phyloP scores from a whole-genome alignment of 164 flowering plant genomes.

The Piper longum region DNA sequence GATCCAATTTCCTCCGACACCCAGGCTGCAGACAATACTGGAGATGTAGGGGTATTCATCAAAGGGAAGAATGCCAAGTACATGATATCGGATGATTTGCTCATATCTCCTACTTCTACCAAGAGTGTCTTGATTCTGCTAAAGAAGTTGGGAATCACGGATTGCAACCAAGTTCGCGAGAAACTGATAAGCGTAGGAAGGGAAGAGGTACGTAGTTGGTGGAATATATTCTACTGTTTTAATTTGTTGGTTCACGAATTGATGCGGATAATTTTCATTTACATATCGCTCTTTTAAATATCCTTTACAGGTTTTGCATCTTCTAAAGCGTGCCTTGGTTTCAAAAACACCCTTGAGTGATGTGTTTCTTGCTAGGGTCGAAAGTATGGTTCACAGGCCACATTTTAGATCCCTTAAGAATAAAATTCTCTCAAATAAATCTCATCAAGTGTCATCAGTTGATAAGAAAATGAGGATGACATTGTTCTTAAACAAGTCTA shows the following conservation, averaged over 20 bases:
- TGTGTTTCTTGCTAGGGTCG: neutral
- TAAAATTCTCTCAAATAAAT: too few species aligned
- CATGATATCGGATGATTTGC: constrained; percentile 9
- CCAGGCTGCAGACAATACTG: neutral
- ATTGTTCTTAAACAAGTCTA: too few species aligned
- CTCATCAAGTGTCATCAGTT: too few species aligned
- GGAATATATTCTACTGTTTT: too few species aligned
- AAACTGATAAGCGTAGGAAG: neutral
- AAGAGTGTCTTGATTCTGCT: neutral
- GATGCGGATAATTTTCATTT: too few species aligned
- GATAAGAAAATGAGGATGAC: too few species aligned
- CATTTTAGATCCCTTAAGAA: too few species aligned
- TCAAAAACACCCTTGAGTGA: neutral
- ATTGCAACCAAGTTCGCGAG: constrained; percentile 1
- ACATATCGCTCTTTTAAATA: too few species aligned
- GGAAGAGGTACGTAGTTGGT: constrained; percentile 1
- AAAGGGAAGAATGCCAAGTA: neutral
- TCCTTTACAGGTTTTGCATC: neutral
- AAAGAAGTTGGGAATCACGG: neutral
- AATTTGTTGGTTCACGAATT: too few species aligned
- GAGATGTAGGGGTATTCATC: constrained; percentile 2
- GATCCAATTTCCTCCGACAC: too few species aligned
- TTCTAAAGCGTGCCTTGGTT: neutral
- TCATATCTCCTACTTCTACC: neutral
- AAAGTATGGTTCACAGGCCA: too few species aligned